Conservation (phyloP, 352 stramenopile genomes). For the Globisporangium paddicum region DNA sequence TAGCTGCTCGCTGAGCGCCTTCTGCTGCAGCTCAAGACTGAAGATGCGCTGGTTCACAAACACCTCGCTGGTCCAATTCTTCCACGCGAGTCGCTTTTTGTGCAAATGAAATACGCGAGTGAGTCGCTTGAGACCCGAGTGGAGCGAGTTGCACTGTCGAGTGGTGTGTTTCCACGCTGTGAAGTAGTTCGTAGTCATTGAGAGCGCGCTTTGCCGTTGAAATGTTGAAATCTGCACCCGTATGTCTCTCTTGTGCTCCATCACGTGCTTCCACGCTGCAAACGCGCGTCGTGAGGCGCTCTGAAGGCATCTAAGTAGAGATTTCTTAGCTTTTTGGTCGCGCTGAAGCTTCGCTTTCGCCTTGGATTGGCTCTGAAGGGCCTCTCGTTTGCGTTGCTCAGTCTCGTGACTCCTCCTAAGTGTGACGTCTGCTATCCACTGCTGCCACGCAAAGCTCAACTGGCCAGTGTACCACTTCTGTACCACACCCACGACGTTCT, state of each 20-base stretch:
- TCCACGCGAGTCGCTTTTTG: not conserved
- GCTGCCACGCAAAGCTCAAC: slow-evolving; percentile 30
- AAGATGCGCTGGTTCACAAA: not conserved
- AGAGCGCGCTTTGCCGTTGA: not conserved
- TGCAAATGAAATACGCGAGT: not conserved
- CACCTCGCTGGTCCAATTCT: slow-evolving; percentile 1
- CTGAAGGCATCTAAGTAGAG: not conserved
- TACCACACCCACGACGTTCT: slow-evolving; percentile 21
- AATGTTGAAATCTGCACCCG: not conserved
- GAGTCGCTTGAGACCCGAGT: not conserved
- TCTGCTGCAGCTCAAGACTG: not conserved
- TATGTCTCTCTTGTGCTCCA: not conserved
- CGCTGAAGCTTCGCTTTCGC: slow-evolving; percentile 6
- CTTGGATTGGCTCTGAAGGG: not conserved
- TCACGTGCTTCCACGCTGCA: not conserved
- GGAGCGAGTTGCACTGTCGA: not conserved
- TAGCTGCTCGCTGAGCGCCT: not conserved
- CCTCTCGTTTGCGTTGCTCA: slow-evolving; percentile 1
- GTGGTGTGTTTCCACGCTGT: not conserved
- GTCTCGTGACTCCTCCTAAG: slow-evolving; percentile 10
- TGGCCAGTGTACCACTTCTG: slow-evolving; percentile 28
- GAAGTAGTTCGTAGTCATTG: not conserved
- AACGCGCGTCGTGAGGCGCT: not conserved
- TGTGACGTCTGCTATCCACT: slow-evolving; percentile 21
- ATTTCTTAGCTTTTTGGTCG: not conserved